These are phyloP conservation scores for Stagonosporopsis rhizophila DNA, from an alignment of 2,329 filamentous ascomycete genomes.

Conservation along the genomic window DNA sequence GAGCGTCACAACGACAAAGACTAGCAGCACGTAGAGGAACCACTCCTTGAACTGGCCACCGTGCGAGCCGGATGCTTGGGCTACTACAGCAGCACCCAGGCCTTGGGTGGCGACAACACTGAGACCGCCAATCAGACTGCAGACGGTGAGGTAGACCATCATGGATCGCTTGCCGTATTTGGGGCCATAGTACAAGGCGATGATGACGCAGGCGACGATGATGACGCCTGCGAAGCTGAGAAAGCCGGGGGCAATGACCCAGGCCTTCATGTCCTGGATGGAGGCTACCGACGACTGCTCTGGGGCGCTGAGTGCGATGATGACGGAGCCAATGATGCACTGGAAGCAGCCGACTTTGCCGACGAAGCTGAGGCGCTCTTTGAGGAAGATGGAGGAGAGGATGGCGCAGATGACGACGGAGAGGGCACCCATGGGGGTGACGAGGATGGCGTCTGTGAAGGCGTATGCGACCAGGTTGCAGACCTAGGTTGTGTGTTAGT, in stretches of 20 bases:
- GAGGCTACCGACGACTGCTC: slow-evolving; percentile 81
- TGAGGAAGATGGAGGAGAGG: slow-evolving; percentile 91
- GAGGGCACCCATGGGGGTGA: slow-evolving; percentile 88
- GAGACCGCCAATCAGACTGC: slow-evolving; percentile 90
- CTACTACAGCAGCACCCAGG: slow-evolving; percentile 86
- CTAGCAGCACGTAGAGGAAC: slow-evolving; percentile 91
- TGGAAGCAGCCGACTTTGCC: slow-evolving; percentile 96
- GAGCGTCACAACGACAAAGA: slow-evolving; percentile 88
- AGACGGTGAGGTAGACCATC: slow-evolving; percentile 96
- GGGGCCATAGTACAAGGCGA: slow-evolving; percentile 82
- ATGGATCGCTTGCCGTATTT: slow-evolving; percentile 95
- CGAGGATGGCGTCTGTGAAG: slow-evolving; percentile 94
- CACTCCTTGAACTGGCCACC: slow-evolving; percentile 90
- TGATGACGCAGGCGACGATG: slow-evolving; percentile 73
- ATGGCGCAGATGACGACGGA: slow-evolving; percentile 93
- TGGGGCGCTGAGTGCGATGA: slow-evolving; percentile 95
- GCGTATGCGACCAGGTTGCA: slow-evolving; percentile 98
- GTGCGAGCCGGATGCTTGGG: slow-evolving; percentile 76
- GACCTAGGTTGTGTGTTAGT: slow-evolving; percentile 51
- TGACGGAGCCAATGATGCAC: slow-evolving; percentile 89
- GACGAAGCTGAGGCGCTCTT: slow-evolving; percentile 92
- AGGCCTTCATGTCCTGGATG: slow-evolving; percentile 92
- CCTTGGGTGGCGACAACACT: slow-evolving; percentile 96
- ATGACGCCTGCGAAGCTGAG: slow-evolving; percentile 84
- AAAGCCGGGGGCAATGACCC: slow-evolving; percentile 86